Evolutionary conservation across 495 filamentous ascomycete genomes (phyloP), one percentile per base, ranked within the genome.

Genomic region (Terfezia boudieri): DNA sequence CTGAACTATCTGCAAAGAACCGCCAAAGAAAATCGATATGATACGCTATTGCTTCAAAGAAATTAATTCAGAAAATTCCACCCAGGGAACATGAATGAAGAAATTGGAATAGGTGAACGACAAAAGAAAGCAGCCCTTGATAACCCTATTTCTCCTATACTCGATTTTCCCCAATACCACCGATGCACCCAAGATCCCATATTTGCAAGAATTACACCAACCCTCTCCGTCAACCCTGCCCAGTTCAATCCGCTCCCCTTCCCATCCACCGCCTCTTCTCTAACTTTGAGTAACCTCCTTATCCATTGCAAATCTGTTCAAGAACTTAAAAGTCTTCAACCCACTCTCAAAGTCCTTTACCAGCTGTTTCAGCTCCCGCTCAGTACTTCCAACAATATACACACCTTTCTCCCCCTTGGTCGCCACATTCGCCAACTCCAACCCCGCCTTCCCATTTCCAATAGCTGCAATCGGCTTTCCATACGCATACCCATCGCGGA

Each of bases 381-480:
- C 59, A 0, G 63, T 59, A 5, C 50, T 60, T 10, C 62, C 55
- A 2, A 57, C 67, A 7, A 63, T 61, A 59, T 71, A 79, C 16
- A 83, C 80, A 38, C 81, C 82, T 0, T 65, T 63, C 1, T 60
- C 53, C 14, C 41, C 41, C 41, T 46, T 9, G 56, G 20, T 32
- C 1, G 41, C 48, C 51, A 77, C 68, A 10, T 70, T 68, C n/a
- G 67, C 71, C 5, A 65, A 58, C 4, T 59, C 51, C 8, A 85
- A 64, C 17, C 70, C 73, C 7, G 54, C 61, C 38, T 57, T 58
- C 0, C 62, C 71, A 46, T 61, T 66, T 0, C 82, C 82, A 2
- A 84, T 55, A 1, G 74, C 79, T 5, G 67, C 79, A 41, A 88
- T 72, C 0, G 83, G 76, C 73, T 87, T 88, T 7, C 82, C 83